Base-by-base conservation (phyloP, 1,284 basidiomycete genomes). In the Rhodotorula mucilaginosa region DNA sequence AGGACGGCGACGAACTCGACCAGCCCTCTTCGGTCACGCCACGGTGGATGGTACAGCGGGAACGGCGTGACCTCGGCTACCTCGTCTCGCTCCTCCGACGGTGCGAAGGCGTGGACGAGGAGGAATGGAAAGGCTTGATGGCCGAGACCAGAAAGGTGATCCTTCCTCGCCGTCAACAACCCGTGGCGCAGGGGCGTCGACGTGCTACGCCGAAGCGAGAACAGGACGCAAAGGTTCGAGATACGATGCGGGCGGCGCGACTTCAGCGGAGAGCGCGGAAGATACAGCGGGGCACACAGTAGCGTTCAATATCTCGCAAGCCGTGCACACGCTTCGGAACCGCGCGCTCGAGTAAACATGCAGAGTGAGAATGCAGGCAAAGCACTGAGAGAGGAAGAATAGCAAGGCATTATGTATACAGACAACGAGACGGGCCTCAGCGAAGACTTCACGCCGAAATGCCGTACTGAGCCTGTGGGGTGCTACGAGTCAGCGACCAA, bases 31-130 rank as follows among this genome's bases (percentile, higher is more conserved):
- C 59, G 19, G 12, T 46, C 6, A 31, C 48, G 49, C 61, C 68
- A 3, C 44, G 18, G 61, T 67, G 68, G 72, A 74, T 64, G 63
- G 13, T 46, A 2, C 58, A 26, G 51, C 47, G 67, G 6, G 75
- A 76, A 54, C 21, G 70, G 54, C 60, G 75, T 39, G 64, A 74
- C 46, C 52, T 70, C 21, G 61, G 61, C 2, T 76, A 76, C 67
- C 65, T 76, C 48, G 26, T 61, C 2, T 34, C 47, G 2, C 67
- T 76, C 5, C 47, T 76, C 1, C 49, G 56, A 3, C 56, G 64
- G 26, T 67, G 67, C 46, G 49, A 54, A 48, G 74, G 69, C 1
- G 19, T 67, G 16, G 54, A 44, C 5, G 56, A 60, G 29, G 54
- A 23, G 10, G 65, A 69, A 19, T 74, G 73, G 73, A 5, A 0